A percentile compares a stretch with the other conserved stretches of the same genome.
These are phyloP conservation scores for Vicia sativa DNA, from an alignment of 306 rosid species.

Conservation along the genomic window DNA sequence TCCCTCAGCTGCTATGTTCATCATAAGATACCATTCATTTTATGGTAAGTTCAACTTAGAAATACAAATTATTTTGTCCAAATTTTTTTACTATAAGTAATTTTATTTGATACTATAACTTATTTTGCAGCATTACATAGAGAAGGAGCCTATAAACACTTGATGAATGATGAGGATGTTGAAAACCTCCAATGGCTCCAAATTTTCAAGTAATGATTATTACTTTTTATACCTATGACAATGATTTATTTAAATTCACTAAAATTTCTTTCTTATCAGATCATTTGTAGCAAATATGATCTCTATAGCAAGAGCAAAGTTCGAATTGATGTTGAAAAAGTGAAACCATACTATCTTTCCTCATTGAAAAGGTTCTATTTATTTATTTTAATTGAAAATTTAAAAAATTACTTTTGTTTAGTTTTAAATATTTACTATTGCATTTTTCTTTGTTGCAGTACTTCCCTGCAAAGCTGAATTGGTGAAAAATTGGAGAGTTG, in stretches of 20 bases:
- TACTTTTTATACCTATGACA: too few relatives aligned
- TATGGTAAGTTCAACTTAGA: constrained; percentile 50
- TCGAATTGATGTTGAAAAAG: constrained; percentile 61
- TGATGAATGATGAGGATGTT: constrained; percentile 75
- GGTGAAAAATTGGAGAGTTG: constrained; percentile 57
- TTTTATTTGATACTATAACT: not conserved
- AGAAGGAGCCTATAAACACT: constrained; percentile 66
- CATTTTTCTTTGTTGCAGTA: constrained; percentile 54
- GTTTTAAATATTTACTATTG: not conserved
- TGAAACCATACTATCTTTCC: constrained; percentile 83
- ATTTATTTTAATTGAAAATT: not conserved
- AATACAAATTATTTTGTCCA: not conserved
- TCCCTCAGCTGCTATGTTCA: constrained; percentile 79
- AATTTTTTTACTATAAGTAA: not conserved
- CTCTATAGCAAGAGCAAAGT: constrained; percentile 86
- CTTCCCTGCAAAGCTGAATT: constrained; percentile 73
- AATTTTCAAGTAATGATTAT: constrained; percentile 60
- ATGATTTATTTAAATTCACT: too few relatives aligned
- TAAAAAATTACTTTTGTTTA: not conserved
- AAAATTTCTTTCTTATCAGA: not conserved
- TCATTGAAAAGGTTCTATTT: constrained; percentile 54
- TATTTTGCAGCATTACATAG: constrained; percentile 67
- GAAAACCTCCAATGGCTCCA: constrained; percentile 79
- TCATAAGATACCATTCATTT: constrained; percentile 89
- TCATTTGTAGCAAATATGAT: constrained; percentile 68